Evolutionary conservation across 2,329 filamentous ascomycete genomes (phyloP).

Genomic region (Bipolaris bicolor): DNA sequence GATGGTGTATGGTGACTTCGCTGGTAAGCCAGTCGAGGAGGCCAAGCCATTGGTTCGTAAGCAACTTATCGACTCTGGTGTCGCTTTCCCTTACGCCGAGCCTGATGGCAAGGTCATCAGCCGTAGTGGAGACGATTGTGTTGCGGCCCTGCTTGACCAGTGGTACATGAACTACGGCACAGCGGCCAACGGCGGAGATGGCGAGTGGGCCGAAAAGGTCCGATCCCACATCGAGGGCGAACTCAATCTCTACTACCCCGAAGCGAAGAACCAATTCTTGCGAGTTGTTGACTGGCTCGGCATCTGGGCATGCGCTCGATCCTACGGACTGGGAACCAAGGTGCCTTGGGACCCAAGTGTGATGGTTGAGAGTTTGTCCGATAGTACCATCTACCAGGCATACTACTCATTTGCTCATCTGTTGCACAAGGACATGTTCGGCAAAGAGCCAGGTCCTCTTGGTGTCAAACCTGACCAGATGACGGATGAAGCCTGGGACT

Average conservation of each 20-base stretch:
- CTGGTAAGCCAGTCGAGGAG: constrained; percentile 82
- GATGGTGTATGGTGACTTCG: constrained; percentile 86
- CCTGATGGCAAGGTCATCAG: constrained; percentile 88
- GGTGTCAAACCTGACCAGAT: constrained; percentile 80
- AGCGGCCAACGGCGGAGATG: constrained; percentile 67
- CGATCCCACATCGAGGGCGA: constrained; percentile 57
- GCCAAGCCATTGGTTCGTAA: constrained; percentile 86
- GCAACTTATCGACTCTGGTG: constrained; percentile 74
- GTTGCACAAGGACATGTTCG: constrained; percentile 86
- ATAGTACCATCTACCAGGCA: constrained; percentile 90
- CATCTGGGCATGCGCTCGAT: constrained; percentile 86
- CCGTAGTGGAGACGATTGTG: constrained; percentile 89
- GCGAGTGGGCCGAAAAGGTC: constrained; percentile 76
- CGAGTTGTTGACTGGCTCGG: constrained; percentile 87
- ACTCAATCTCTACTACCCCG: constrained; percentile 77
- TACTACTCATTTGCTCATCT: constrained; percentile 67
- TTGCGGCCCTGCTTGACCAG: constrained; percentile 91
- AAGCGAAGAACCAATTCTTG: constrained; percentile 68
- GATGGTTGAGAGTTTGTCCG: constrained; percentile 89
- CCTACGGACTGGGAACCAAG: constrained; percentile 90
- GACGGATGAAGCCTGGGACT: constrained; percentile 96
- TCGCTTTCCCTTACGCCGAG: constrained; percentile 92
- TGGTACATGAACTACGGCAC: constrained; percentile 96
- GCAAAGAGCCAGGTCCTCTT: constrained; percentile 57
- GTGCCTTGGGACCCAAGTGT: constrained; percentile 92